These are phyloP conservation scores for Arthrobotrys entomopaga DNA, from an alignment of 2,329 filamentous ascomycete genomes.

Conservation along the genomic window DNA sequence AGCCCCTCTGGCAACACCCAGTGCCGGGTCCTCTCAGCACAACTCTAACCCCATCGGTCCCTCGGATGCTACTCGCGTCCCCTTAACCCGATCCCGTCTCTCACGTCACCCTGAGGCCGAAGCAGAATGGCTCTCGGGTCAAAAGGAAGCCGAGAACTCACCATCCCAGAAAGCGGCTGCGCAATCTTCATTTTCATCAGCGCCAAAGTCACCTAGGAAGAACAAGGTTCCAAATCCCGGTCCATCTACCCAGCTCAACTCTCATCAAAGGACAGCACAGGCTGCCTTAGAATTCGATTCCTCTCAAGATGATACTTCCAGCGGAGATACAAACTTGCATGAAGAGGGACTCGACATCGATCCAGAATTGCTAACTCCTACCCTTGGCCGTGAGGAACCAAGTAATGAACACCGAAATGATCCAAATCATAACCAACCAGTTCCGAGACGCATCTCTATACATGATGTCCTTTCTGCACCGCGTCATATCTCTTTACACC, in stretches of 20 bases:
- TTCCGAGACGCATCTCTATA: not conserved
- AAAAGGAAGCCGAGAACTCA: not conserved
- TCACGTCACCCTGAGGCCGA: constrained; percentile 10
- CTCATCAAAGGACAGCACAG: constrained; percentile 19
- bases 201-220: constrained; percentile 3
- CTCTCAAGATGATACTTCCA: constrained; percentile 1
- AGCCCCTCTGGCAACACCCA: constrained; percentile 7
- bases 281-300: constrained; percentile 19
- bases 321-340: not conserved
- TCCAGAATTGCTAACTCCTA: constrained; percentile 14
- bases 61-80: not conserved
- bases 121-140: constrained; percentile 3
- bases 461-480: not conserved
- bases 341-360: constrained; percentile 10
- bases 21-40: constrained; percentile 6
- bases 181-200: not conserved
- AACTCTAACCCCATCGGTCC: not conserved
- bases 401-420: not conserved
- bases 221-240: constrained; percentile 3
- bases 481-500: not conserved
- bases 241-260: not conserved
- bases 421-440: no score
- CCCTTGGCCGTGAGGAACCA: not conserved
- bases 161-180: not conserved
- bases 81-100: constrained; percentile 12